Percentiles rank a stretch among this genome's conserved stretches.
Evolutionary conservation across 169 alveolate species (phyloP).

Genomic region (Plasmodium ovale): DNA sequence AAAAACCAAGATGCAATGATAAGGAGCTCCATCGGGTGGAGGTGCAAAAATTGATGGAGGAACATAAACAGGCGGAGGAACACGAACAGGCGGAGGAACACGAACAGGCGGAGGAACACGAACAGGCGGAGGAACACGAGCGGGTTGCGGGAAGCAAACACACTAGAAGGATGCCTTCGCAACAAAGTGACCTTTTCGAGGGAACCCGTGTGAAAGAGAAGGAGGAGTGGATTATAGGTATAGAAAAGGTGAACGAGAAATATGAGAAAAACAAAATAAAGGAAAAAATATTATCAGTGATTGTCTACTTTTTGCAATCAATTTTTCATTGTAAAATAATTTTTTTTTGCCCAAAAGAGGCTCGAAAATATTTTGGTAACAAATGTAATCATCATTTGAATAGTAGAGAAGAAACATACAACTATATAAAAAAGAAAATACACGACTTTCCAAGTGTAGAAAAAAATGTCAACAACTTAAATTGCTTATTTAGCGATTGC

Average conservation of each 20-base stretch:
- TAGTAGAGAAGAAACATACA: slow-evolving; percentile 65
- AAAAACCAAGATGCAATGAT: neutral
- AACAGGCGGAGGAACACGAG: too few relatives aligned
- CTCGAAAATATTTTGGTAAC: slow-evolving; percentile 57
- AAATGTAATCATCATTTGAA: slow-evolving; percentile 42
- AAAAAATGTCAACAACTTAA: slow-evolving; percentile 23
- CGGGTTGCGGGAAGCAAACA: too few relatives aligned
- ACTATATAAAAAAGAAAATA: slow-evolving; percentile 62
- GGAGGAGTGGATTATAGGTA: slow-evolving; percentile 71
- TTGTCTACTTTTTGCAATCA: slow-evolving; percentile 59
- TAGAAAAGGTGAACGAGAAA: slow-evolving; percentile 71
- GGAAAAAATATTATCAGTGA: slow-evolving; percentile 57
- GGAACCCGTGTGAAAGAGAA: neutral
- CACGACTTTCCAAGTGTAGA: slow-evolving; percentile 43
- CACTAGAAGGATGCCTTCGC: too few relatives aligned
- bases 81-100: too few relatives aligned
- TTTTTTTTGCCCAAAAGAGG: slow-evolving; percentile 75
- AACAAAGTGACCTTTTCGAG: too few relatives aligned
- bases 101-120: too few relatives aligned
- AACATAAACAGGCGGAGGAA: too few relatives aligned
- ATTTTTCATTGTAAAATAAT: slow-evolving; percentile 60
- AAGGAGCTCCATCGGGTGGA: neutral
- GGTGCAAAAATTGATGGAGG: neutral
- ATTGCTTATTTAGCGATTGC: slow-evolving; percentile 65
- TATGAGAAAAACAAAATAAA: slow-evolving; percentile 64